Base-by-base conservation (phyloP, 192 early-diverging fungal genomes). In the Phlyctochytrium arcticum region DNA sequence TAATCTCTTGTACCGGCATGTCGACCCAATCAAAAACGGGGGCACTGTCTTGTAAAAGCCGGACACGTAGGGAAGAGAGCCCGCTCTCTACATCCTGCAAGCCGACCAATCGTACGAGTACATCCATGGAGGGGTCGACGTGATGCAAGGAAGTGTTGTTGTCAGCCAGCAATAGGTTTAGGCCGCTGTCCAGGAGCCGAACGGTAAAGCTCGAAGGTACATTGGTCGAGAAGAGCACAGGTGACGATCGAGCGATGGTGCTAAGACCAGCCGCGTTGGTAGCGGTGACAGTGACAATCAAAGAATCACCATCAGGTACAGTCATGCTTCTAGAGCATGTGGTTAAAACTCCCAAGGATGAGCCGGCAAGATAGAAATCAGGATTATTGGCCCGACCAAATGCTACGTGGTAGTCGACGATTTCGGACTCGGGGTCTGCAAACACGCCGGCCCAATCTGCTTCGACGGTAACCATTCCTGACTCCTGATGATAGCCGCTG, bases 381-480 rank as follows among this genome's bases (percentile, higher is more conserved):
- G 19, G n/a, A 24, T 53, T 27, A 26, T n/a, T 15, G 10, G 50
- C 21, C 54, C 54, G 19, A 55, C 32, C 54, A 31, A 23, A 29
- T 55, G 32, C 54, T 55, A 55, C 54, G 26, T 55, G 21, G 32
- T 55, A 55, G 24, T 24, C 24, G n/a, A 29, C 54, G 32, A 55
- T 55, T 6, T 1, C 54, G 19, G 54, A 55, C 4, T 55, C 27
- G 27, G 27, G 27, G 19, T 55, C 54, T n/a, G 30, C 4, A 55
- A 55, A 55, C 12, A 44, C 39, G 39, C 21, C 21, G 3, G 7
- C 32, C 54, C 54, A 55, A 32, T 2, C 32, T n/a, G 32, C 32
- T 31, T 19, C 24, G 7, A 55, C 54, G 21, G 24, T 33, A 6
- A 55, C 54, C 27, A 26, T 24, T 27, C 54, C 54, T 19, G 32